A percentile compares a stretch with the other conserved stretches of the same genome.
Conservation (phyloP, 805 yeast genomes). For the Candida sphagnicola region DNA sequence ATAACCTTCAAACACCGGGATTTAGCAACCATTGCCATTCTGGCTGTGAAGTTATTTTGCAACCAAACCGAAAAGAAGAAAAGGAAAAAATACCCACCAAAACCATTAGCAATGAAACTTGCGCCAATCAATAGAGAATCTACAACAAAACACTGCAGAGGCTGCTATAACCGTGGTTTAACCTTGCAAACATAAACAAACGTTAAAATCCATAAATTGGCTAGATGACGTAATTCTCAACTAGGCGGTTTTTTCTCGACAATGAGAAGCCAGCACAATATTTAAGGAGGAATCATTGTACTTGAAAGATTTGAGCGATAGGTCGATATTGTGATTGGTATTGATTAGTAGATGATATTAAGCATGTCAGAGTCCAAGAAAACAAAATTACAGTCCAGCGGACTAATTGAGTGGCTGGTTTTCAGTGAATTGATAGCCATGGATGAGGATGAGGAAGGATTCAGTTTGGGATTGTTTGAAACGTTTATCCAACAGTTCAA, state of each 20-base stretch:
- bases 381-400: slow-evolving; percentile 43
- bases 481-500: slow-evolving; percentile 89
- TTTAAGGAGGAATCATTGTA: not conserved
- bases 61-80: no score
- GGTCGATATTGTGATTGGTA: not conserved
- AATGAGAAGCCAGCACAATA: not conserved
- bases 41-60: no score
- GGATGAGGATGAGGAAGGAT: slow-evolving; percentile 97
- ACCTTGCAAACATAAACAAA: not conserved
- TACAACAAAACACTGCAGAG: no score
- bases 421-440: slow-evolving; percentile 84
- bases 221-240: not conserved
- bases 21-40: no score
- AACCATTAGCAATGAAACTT: no score
- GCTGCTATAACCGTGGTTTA: no score
- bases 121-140: no score
- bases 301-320: no score
- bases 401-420: slow-evolving; percentile 82
- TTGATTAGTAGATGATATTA: not conserved
- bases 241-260: not conserved
- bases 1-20: no score
- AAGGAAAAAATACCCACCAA: no score
- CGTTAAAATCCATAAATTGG: not conserved
- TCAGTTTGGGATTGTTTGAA: slow-evolving; percentile 69
- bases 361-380: slow-evolving; percentile 15